Conservation (phyloP, 768 basidiomycete genomes). For the Crucibulum laeve region DNA sequence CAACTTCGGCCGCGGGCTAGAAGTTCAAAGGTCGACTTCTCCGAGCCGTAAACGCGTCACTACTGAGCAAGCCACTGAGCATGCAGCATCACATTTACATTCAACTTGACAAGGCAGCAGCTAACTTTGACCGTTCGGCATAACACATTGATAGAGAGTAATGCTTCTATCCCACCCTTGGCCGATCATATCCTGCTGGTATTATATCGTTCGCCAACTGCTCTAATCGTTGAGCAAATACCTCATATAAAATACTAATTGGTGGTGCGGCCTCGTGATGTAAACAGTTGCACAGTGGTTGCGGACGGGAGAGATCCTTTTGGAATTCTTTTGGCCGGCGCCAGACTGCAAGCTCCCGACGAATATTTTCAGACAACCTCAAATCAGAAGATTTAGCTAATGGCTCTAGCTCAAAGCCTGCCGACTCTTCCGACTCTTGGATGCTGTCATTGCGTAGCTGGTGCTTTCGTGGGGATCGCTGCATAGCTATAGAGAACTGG, state of each 20-base stretch:
- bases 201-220: not conserved
- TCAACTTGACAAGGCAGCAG: not conserved
- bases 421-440: not conserved
- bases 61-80: no score
- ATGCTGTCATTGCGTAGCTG: not conserved
- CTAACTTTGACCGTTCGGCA: no score
- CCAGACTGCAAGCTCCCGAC: not conserved
- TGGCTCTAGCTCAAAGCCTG: not conserved
- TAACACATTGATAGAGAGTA: no score
- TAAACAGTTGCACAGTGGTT: not conserved
- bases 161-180: not conserved
- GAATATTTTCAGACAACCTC: not conserved
- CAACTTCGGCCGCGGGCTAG: no score
- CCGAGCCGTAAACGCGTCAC: no score
- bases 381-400: not conserved
- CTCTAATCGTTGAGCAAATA: slow-evolving; percentile 4
- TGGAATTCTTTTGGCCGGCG: not conserved
- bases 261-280: not conserved
- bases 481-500: not conserved
- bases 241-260: slow-evolving; percentile 1
- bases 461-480: not conserved
- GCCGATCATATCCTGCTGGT: not conserved
- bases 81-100: not conserved
- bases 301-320: slow-evolving; percentile 2
- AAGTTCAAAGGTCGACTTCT: no score